Percentiles rank a stretch among this genome's conserved stretches.
Conservation (phyloP, 495 filamentous ascomycete species). For the Penicillium coffeae region DNA sequence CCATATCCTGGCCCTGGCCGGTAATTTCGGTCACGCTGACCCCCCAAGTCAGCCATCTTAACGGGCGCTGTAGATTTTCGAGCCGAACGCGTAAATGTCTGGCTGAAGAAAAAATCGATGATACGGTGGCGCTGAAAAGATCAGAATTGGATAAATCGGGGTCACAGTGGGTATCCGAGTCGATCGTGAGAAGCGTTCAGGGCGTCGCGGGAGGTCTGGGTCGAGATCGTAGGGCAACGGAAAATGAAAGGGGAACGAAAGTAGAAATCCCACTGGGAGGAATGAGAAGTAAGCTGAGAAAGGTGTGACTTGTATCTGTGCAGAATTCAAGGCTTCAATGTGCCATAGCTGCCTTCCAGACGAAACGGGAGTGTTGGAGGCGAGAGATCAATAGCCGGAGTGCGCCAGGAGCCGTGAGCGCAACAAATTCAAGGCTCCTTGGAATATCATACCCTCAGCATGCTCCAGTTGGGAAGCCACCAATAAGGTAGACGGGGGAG, state of each 20-base stretch:
- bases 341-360: conserved; percentile 29
- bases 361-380: conserved; percentile 14
- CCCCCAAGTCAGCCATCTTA: conserved; percentile 78
- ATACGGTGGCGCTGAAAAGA: neutral
- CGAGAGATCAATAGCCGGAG: conserved; percentile 26
- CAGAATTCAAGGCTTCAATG: conserved; percentile 19
- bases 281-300: conserved; percentile 14
- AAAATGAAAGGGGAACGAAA: conserved; percentile 13
- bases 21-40: conserved; percentile 69
- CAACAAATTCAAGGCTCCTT: conserved; percentile 45
- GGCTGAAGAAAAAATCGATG: neutral
- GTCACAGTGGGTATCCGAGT: conserved; percentile 30
- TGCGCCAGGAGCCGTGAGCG: conserved; percentile 46
- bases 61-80: neutral
- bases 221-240: conserved; percentile 34
- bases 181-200: conserved; percentile 40
- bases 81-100: neutral
- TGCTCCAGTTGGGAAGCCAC: conserved; percentile 12
- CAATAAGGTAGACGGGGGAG: conserved; percentile 2
- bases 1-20: conserved; percentile 70
- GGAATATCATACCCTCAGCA: conserved; percentile 48
- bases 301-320: conserved; percentile 13
- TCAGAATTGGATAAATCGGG: neutral
- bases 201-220: conserved; percentile 36
- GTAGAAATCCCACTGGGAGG: conserved; percentile 11